phyloP scores from a whole-genome alignment of 2,329 filamentous ascomycete species.

The Calonectria honghensis region DNA sequence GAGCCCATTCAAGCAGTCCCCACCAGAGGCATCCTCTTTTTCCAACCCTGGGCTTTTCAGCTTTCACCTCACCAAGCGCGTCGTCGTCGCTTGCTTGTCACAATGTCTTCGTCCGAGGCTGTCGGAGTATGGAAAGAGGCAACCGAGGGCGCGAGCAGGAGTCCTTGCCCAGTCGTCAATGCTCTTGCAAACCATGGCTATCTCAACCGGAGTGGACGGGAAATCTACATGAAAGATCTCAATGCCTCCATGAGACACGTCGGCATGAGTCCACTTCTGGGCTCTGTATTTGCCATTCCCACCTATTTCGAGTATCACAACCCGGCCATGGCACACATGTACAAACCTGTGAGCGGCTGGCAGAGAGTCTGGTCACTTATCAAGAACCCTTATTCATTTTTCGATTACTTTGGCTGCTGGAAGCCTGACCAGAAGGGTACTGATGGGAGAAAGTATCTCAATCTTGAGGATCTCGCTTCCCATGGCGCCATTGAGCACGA shows the following conservation, averaged over 20 bases:
- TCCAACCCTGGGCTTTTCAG: not conserved
- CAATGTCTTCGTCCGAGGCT: not conserved
- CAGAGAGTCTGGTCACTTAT: not conserved
- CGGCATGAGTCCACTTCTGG: not conserved
- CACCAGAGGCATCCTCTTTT: not conserved
- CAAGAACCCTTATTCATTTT: slow-evolving; percentile 11
- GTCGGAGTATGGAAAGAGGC: not conserved
- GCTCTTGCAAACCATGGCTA: slow-evolving; percentile 12
- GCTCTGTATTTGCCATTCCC: not conserved
- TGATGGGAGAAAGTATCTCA: not conserved
- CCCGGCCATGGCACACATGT: not conserved
- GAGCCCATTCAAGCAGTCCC: not conserved
- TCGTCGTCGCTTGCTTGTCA: not conserved
- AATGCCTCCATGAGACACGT: not conserved
- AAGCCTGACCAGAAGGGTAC: not conserved
- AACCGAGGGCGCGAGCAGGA: not conserved
- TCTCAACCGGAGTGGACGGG: not conserved
- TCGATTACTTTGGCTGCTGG: slow-evolving; percentile 13
- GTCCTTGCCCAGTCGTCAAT: slow-evolving; percentile 1
- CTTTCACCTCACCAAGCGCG: not conserved
- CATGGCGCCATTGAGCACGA: slow-evolving; percentile 12
- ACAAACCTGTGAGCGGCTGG: not conserved
- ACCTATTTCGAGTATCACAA: slow-evolving; percentile 5
- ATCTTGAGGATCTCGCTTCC: slow-evolving; percentile 7
- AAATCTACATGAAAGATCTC: slow-evolving; percentile 4